Evolutionary conservation across 495 filamentous ascomycete species (phyloP).

Genomic region (Platismatia glauca): DNA sequence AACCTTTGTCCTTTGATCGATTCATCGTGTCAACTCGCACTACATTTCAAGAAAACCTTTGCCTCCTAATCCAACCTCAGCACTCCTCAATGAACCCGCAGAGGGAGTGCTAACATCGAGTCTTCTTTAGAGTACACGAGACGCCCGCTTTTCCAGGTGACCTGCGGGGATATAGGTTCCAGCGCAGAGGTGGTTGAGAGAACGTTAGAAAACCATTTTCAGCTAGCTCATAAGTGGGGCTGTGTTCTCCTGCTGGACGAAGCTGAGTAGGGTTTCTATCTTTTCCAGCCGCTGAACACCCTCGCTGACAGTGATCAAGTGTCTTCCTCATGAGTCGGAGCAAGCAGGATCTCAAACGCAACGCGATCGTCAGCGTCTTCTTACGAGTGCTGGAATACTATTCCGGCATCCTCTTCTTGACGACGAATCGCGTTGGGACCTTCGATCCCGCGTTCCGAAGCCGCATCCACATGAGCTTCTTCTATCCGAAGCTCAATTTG

Average conservation of each 20-base stretch:
- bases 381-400: background rate
- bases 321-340: background rate
- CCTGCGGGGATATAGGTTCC: conserved; percentile 32
- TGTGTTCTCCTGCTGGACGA: conserved; percentile 35
- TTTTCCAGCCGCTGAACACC: too few species aligned
- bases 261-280: background rate
- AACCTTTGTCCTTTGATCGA: too few species aligned
- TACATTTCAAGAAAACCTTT: too few species aligned
- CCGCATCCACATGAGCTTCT: conserved; percentile 35
- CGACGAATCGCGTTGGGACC: background rate
- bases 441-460: conserved; percentile 32
- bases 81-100: too few species aligned
- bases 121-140: conserved; percentile 25
- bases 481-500: conserved; percentile 25
- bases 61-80: too few species aligned
- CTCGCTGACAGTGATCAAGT: too few species aligned
- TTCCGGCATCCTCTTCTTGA: background rate
- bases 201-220: conserved; percentile 34
- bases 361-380: conserved; percentile 27
- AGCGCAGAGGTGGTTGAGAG: conserved; percentile 33
- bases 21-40: too few species aligned
- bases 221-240: conserved; percentile 37
- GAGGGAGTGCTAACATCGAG: conserved; percentile 34
- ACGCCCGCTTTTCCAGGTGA: conserved; percentile 28
- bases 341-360: conserved; percentile 37